Percentiles rank a stretch among this genome's conserved stretches.
Conservation (phyloP, 495 filamentous ascomycete genomes). For the Chaetomium cochliodes region DNA sequence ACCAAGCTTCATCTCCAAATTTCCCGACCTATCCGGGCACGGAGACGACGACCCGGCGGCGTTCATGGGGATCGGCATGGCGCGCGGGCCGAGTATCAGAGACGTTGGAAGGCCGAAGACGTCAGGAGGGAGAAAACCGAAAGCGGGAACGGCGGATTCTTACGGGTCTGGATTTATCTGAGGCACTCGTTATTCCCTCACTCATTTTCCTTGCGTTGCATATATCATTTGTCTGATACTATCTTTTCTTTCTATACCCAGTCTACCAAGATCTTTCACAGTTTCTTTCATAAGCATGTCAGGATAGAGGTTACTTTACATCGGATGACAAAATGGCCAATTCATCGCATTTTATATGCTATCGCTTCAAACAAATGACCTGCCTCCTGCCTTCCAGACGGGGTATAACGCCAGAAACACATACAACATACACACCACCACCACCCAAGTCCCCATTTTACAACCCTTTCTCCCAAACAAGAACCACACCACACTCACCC, state of each 20-base stretch:
- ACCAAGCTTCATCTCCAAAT: constrained; percentile 21
- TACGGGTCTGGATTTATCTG: constrained; percentile 35
- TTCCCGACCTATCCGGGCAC: constrained; percentile 6
- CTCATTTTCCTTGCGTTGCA: neutral
- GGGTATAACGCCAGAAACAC: neutral
- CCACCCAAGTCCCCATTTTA: neutral
- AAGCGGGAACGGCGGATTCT: constrained; percentile 23
- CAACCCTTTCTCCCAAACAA: neutral
- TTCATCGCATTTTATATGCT: constrained; percentile 4
- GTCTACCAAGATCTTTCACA: neutral
- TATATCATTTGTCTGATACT: neutral
- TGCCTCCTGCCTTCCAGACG: neutral
- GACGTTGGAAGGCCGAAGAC: constrained; percentile 20
- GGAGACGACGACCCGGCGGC: constrained; percentile 7
- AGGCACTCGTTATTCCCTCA: neutral
- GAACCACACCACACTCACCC: constrained; percentile 35
- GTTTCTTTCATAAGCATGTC: neutral
- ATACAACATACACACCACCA: neutral
- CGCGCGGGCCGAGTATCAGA: constrained; percentile 35
- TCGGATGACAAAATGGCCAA: neutral
- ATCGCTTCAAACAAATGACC: neutral
- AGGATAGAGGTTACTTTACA: neutral
- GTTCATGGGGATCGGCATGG: constrained; percentile 35
- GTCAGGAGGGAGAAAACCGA: neutral
- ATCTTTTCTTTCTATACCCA: constrained; percentile 9